Evolutionary conservation across 306 rosid genomes (phyloP).

Genomic region (Quercus robur): DNA sequence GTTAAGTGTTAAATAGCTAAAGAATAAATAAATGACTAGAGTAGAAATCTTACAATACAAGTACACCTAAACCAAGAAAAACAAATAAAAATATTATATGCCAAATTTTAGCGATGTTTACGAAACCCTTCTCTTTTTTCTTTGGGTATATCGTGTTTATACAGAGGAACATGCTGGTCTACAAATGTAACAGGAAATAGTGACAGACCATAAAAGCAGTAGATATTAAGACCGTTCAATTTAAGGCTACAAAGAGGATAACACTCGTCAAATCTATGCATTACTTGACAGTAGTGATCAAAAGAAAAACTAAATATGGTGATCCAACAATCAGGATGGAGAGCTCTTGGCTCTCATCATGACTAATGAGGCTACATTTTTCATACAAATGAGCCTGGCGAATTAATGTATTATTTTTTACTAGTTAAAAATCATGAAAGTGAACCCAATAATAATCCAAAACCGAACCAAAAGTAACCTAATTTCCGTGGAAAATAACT

Average conservation of each 20-base stretch:
- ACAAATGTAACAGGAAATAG: background rate
- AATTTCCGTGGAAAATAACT: background rate
- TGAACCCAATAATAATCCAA: background rate
- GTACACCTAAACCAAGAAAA: background rate
- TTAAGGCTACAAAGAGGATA: background rate
- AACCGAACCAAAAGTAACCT: background rate
- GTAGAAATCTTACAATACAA: background rate
- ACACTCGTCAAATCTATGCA: background rate
- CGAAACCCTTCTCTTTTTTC: background rate
- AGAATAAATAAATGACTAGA: background rate
- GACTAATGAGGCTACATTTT: background rate
- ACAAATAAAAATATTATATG: background rate
- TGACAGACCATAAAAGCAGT: background rate
- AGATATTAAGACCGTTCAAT: background rate
- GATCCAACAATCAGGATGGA: background rate
- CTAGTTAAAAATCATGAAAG: background rate
- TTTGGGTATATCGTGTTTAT: background rate
- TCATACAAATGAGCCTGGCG: background rate
- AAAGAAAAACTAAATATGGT: background rate
- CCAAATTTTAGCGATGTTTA: background rate
- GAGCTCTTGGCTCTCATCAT: background rate
- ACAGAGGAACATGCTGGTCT: background rate
- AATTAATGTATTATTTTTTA: background rate
- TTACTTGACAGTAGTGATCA: background rate
- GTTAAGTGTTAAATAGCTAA: slow-evolving; percentile 9